Percentiles rank a stretch among this genome's conserved stretches.
Evolutionary conservation across 202 grass and related monocot genomes (phyloP).

Genomic region (Schoenoplectus triqueter): DNA sequence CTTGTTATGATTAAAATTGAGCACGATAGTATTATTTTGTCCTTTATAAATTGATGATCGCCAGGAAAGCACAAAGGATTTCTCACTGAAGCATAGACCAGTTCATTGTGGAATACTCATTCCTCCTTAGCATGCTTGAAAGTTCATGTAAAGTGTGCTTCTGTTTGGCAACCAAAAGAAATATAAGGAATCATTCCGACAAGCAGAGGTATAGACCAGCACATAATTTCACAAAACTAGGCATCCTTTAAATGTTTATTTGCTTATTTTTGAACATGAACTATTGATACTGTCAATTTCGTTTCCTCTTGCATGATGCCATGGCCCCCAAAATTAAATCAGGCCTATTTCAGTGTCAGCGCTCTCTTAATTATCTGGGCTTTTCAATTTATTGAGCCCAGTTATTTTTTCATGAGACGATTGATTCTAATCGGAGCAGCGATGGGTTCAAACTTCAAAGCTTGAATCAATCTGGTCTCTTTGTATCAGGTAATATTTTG

Average conservation of each 20-base stretch:
- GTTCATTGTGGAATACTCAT: not conserved
- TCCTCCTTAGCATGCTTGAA: not conserved
- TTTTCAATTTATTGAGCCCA: too few species aligned
- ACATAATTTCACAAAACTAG: conserved; percentile 6
- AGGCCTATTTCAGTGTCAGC: too few species aligned
- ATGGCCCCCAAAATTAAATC: too few species aligned
- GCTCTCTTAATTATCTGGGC: too few species aligned
- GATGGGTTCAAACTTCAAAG: too few species aligned
- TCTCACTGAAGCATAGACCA: not conserved
- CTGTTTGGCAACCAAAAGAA: not conserved
- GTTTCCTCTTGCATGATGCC: too few species aligned
- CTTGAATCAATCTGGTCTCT: not conserved
- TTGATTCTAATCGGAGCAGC: too few species aligned
- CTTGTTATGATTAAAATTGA: conserved; percentile 14
- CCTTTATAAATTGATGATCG: not conserved
- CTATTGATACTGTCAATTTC: too few species aligned
- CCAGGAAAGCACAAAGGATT: not conserved
- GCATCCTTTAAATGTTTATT: not conserved
- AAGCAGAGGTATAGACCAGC: not conserved
- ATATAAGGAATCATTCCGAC: not conserved
- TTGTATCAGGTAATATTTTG: not conserved
- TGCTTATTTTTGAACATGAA: not conserved
- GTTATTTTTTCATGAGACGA: too few species aligned
- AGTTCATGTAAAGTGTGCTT: not conserved
- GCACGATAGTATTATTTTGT: not conserved